These are phyloP conservation scores for Diutina pseudorugosa DNA, from an alignment of 1,139 yeast genomes.

Conservation along the genomic window DNA sequence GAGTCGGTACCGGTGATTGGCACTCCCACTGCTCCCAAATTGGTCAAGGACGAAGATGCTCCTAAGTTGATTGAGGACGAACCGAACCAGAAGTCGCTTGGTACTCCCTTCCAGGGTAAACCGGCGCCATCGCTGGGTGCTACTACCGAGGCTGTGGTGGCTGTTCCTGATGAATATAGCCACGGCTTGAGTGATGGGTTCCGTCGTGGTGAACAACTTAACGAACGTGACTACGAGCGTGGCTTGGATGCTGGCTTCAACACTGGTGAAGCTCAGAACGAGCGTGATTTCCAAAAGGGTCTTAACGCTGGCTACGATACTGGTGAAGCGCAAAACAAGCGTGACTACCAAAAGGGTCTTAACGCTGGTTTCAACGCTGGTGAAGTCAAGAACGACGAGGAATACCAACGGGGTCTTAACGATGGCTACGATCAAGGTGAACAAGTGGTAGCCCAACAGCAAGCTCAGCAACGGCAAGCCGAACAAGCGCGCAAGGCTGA, in stretches of 20 bases:
- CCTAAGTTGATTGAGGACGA: background rate
- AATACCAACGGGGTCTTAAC: background rate
- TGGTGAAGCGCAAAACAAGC: background rate
- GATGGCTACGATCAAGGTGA: background rate
- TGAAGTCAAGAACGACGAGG: background rate
- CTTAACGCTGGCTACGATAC: background rate
- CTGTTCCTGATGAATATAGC: background rate
- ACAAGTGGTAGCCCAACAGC: background rate
- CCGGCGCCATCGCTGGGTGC: background rate
- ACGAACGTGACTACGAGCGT: background rate
- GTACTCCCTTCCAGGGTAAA: background rate
- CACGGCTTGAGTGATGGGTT: background rate
- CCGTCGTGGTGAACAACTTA: background rate
- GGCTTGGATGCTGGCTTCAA: background rate
- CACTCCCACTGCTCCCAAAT: background rate
- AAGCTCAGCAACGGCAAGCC: background rate
- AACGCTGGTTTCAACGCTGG: background rate
- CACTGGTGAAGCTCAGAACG: background rate
- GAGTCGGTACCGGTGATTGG: background rate
- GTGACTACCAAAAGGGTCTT: background rate
- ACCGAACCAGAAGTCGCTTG: background rate
- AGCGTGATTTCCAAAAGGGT: background rate
- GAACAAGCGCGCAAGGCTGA: background rate
- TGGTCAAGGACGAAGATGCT: background rate
- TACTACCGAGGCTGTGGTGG: background rate